phyloP scores from a whole-genome alignment of 78 protist genomes.

The Tieghemostelium lacteum region DNA sequence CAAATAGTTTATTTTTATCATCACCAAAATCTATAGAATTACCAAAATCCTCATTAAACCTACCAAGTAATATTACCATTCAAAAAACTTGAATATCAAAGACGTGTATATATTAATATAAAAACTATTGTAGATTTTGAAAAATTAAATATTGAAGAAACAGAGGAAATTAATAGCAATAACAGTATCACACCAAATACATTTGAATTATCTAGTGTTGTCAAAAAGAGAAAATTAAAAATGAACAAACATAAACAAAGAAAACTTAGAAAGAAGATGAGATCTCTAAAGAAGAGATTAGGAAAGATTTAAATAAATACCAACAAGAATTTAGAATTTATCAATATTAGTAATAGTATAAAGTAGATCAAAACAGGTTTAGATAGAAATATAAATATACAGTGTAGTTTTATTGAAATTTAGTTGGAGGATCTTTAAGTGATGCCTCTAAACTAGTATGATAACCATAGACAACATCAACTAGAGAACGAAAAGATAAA shows the following conservation, averaged over 20 bases:
- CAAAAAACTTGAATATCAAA: no score
- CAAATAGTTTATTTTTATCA: no score
- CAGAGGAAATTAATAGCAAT: background rate
- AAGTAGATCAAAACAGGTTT: background rate
- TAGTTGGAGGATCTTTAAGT: no score
- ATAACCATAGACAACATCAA: background rate
- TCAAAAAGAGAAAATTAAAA: constrained; percentile 37
- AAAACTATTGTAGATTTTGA: no score
- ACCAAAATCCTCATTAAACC: no score
- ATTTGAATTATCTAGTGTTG: constrained; percentile 33
- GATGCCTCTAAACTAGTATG: no score
- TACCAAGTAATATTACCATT: no score
- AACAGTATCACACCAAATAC: background rate
- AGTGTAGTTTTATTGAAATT: background rate
- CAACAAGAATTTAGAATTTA: background rate
- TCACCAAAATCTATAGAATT: no score
- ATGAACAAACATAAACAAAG: constrained; percentile 77
- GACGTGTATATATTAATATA: no score
- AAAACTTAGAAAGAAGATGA: constrained; percentile 59
- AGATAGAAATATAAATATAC: background rate
- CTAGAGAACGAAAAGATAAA: background rate
- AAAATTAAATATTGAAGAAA: no score
- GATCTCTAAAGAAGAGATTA: constrained; percentile 71
- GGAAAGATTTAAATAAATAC: constrained; percentile 55
- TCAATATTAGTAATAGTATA: background rate